Base-by-base conservation (phyloP, 805 yeast genomes). In the Metschnikowia picachoensis region DNA sequence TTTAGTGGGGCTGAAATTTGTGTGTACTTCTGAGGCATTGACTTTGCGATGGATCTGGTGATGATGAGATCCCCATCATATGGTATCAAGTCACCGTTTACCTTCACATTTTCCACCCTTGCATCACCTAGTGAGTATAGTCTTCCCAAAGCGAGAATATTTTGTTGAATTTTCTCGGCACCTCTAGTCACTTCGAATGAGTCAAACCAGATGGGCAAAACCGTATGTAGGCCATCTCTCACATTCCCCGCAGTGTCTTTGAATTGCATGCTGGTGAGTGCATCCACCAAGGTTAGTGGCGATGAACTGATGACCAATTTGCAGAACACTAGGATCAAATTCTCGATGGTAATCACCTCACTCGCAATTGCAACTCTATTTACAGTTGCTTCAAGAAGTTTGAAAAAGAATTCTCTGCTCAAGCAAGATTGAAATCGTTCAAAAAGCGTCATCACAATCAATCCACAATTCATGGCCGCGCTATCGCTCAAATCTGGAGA, bases 181-280 rank as follows among this genome's bases (percentile, higher is more conserved):
- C 97, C 97, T 49, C 92, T 74, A 34, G 91, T 78, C 2, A 84
- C 80, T 55, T 87, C 92, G 64, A 88, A 91, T 2, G 88, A 77
- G 25, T 79, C 80, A 40, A 92, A 76, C 98, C 98, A 94, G 42
- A 86, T 83, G 2, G 84, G 83, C 42, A 92, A 61, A 1, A 88
- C 79, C 3, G 76, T 64, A 20, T 68, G 68, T 9, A 90, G 67
- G 1, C 85, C 83, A 25, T 72, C 56, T 36, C 53, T 57, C n/a
- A 25, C 29, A 6, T 20, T 42, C 7, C 51, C 48, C 14, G 51
- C 38, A 2, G 49, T 45, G 3, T 67, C 67, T 14, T 54, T 59
- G 8, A 70, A 46, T 6, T 53, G 52, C 46, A 78, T 67, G 8
- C 65, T 64, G 31, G 53, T 55, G 42, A 92, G 73, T 47, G 88